These are phyloP conservation scores for Daldinia vernicosa DNA, from an alignment of 495 filamentous ascomycete genomes.

Conservation along the genomic window DNA sequence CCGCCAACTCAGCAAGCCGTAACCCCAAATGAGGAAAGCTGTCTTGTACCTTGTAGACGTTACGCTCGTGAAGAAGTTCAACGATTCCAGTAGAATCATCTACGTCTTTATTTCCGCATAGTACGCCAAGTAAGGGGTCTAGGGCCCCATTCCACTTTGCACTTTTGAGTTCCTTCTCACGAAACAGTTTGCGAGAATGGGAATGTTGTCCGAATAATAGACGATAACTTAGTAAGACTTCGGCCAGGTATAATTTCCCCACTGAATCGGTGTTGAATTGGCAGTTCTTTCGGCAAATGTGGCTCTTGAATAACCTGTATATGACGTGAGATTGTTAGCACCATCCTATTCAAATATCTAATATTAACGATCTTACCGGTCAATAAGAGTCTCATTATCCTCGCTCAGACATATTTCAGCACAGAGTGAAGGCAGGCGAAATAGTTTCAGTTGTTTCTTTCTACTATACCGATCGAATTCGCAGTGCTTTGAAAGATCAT, in stretches of 20 bases:
- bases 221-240: constrained; percentile 13
- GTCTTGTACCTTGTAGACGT: background rate
- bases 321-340: background rate
- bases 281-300: constrained; percentile 1
- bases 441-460: constrained; percentile 8
- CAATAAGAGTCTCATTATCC: background rate
- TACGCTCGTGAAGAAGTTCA: constrained; percentile 3
- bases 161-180: background rate
- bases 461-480: constrained; percentile 10
- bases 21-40: constrained; percentile 12
- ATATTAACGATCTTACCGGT: background rate
- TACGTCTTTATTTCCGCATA: constrained; percentile 2
- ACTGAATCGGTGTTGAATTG: background rate
- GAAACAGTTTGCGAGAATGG: background rate
- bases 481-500: constrained; percentile 14
- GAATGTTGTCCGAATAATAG: constrained; percentile 17
- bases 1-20: constrained; percentile 8
- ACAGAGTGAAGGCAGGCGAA: constrained; percentile 17
- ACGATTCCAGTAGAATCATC: background rate
- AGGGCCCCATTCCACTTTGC: background rate
- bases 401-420: constrained; percentile 10
- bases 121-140: constrained; percentile 13
- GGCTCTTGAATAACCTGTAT: constrained; percentile 3
- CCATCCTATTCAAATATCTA: background rate
- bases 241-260: constrained; percentile 3